Evolutionary conservation across 1,139 yeast species (phyloP), one percentile per base, ranked within the genome.

Genomic region (Nakaseomyces delphensis): DNA sequence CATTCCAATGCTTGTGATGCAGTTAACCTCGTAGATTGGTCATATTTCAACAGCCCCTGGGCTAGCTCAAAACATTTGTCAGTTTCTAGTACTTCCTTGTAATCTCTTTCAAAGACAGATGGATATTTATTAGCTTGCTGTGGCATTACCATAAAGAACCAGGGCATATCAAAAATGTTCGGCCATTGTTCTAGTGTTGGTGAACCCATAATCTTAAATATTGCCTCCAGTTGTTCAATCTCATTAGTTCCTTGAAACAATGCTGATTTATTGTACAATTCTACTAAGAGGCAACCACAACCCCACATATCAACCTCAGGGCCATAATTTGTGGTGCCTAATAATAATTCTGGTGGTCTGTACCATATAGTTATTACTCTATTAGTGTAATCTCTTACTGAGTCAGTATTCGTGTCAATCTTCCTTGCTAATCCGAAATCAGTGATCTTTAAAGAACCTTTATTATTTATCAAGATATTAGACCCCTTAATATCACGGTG

Each of bases 271-370:
- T 81, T 74, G 59, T 85, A 87, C 36, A 91, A 63, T 59, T 91
- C 98, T 21, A 87, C 73, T 47, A 91, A 67, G 32, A 91, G 69
- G 66, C 98, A 91, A 2, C 98, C 98, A 50, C 87, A 81, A 0
- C 98, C 96, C 98, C 98, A 91, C 49, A 87, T 80, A 62, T 91
- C 98, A 10, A 91, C 93, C 53, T 85, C 95, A 36, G 89, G 68
- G 0, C 93, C 93, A 63, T 91, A 91, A 47, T 79, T 80, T 0
- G 97, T 89, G 0, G 95, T 79, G 1, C 98, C 98, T 43, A 91
- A 63, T 35, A 91, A 67, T 36, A 91, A 71, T 63, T 91, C 98
- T 0, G 98, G 98, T 1, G 98, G 98, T 47, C 98, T 73, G 62
- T 91, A 91, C 98, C 98, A 91, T 36, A 91, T 69, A 0, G 98